These are phyloP conservation scores for Botrytis pseudocinerea DNA, from an alignment of 2,329 filamentous ascomycete species.

Conservation along the genomic window DNA sequence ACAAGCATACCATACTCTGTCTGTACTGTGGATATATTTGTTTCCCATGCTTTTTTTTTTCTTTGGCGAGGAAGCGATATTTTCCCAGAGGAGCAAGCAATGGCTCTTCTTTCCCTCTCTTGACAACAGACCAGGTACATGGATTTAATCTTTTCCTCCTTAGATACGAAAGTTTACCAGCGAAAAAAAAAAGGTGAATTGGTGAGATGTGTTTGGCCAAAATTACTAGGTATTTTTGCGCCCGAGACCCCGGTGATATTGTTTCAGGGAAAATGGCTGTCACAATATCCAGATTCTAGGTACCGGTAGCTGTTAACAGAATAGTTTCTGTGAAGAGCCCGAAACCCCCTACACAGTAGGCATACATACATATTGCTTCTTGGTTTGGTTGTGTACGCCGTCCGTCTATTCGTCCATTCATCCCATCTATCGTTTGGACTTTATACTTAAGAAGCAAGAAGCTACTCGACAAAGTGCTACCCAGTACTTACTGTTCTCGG, in stretches of 20 bases:
- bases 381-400: background rate
- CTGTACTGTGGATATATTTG: background rate
- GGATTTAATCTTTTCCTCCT: conserved; percentile 14
- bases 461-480: background rate
- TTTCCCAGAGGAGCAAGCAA: background rate
- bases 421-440: background rate
- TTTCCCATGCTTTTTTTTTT: background rate
- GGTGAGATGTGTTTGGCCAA: conserved; percentile 3
- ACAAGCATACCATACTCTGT: background rate
- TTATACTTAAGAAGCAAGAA: background rate
- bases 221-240: background rate
- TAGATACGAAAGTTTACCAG: background rate
- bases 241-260: conserved; percentile 5
- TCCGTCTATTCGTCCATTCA: background rate
- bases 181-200: background rate
- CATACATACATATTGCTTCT: background rate
- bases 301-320: conserved; percentile 5
- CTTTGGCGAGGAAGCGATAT: conserved; percentile 1
- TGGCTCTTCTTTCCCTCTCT: background rate
- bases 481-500: background rate
- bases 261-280: conserved; percentile 18
- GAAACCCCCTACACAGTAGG: background rate
- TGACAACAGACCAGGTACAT: conserved; percentile 17
- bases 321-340: conserved; percentile 20
- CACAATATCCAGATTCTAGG: background rate